phyloP scores from a whole-genome alignment of 2,329 filamentous ascomycete species.

The Clonostachys chloroleuca region DNA sequence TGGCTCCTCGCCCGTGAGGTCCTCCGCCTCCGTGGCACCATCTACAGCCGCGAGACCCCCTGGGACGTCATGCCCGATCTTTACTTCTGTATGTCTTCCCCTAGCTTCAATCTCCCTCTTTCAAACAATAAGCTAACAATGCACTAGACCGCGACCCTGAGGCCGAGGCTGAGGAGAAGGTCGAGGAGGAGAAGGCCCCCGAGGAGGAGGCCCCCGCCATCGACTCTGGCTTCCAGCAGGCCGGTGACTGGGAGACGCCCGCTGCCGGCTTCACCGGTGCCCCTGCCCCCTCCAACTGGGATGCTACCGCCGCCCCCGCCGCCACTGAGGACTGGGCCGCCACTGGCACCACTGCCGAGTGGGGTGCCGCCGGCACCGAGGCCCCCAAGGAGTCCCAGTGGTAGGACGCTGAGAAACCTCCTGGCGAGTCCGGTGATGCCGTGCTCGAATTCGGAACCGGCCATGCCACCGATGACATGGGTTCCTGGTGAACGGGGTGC shows the following conservation, averaged over 20 bases:
- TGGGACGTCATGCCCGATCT: slow-evolving; percentile 99
- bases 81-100: slow-evolving; percentile 77
- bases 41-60: slow-evolving; percentile 90
- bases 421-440: not conserved
- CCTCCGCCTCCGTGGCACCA: slow-evolving; percentile 95
- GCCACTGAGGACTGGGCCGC: slow-evolving; percentile 57
- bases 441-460: no score
- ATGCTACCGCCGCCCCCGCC: slow-evolving; percentile 39
- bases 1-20: slow-evolving; percentile 99
- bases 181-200: slow-evolving; percentile 86
- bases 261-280: slow-evolving; percentile 66
- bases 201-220: slow-evolving; percentile 83
- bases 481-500: not conserved
- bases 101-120: not conserved
- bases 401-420: slow-evolving; percentile 28
- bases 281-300: slow-evolving; percentile 46
- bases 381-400: slow-evolving; percentile 52
- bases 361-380: slow-evolving; percentile 58
- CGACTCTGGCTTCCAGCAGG: slow-evolving; percentile 68
- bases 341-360: slow-evolving; percentile 64
- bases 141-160: slow-evolving; percentile 87
- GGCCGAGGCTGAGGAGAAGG: slow-evolving; percentile 98
- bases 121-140: slow-evolving; percentile 8
- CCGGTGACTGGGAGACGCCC: slow-evolving; percentile 82
- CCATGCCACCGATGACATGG: no score